Conservation (phyloP, 352 stramenopile genomes). For the Pythium biforme region DNA sequence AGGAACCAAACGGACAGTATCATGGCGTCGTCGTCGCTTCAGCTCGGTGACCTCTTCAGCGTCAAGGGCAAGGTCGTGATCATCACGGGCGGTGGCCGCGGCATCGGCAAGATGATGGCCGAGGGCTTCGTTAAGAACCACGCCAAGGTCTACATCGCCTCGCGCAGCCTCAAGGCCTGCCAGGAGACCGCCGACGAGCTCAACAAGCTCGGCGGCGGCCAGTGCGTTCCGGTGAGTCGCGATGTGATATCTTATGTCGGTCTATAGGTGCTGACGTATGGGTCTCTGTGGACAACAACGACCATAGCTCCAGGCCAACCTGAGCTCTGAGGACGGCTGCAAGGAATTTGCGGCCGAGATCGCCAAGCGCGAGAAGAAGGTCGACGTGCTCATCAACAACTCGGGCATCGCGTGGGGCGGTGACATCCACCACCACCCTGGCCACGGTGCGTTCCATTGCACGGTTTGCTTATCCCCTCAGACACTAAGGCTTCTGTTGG, state of each 20-base stretch:
- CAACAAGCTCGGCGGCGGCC: conserved; percentile 51
- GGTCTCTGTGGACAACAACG: neutral
- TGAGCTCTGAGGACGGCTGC: conserved; percentile 80
- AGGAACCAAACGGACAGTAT: neutral
- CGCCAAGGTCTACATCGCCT: conserved; percentile 93
- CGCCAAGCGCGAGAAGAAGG: conserved; percentile 58
- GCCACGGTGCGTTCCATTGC: conserved; percentile 22
- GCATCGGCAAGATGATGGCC: conserved; percentile 96
- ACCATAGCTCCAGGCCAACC: conserved; percentile 62
- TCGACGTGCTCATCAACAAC: conserved; percentile 96
- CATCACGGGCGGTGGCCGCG: conserved; percentile 91
- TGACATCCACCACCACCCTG: conserved; percentile 38
- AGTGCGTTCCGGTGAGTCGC: conserved; percentile 54
- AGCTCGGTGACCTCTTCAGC: conserved; percentile 51
- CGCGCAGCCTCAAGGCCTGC: conserved; percentile 81
- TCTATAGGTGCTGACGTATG: neutral
- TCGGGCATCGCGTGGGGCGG: conserved; percentile 67
- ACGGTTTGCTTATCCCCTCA: neutral
- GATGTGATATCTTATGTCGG: neutral
- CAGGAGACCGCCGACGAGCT: conserved; percentile 62
- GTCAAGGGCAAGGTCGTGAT: conserved; percentile 84
- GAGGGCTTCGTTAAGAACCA: conserved; percentile 91
- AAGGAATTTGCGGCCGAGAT: conserved; percentile 77
- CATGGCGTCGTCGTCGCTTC: conserved; percentile 24
- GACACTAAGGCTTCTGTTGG: neutral